Percentiles rank a stretch among this genome's conserved stretches.
phyloP scores from a whole-genome alignment of 139 green algal species.

The Chara braunii region DNA sequence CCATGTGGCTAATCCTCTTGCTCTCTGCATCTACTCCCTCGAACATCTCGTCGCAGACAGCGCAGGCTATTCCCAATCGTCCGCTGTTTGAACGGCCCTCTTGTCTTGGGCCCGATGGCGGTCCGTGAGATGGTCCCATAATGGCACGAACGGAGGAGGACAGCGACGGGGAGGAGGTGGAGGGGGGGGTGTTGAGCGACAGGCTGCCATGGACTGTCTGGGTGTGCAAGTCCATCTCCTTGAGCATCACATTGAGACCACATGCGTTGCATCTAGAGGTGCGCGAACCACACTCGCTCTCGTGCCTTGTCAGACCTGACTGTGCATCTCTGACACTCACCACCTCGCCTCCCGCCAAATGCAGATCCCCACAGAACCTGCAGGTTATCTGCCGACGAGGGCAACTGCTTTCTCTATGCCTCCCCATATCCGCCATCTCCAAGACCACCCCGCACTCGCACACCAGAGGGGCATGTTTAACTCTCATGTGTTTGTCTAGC shows the following conservation, averaged over 20 bases:
- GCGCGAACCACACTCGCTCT: conserved; percentile 16
- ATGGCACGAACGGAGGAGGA: not conserved
- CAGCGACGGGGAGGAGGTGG: not conserved
- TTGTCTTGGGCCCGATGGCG: not conserved
- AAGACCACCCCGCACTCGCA: conserved; percentile 30
- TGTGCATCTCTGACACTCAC: conserved; percentile 1
- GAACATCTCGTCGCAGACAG: not conserved
- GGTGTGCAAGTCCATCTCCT: conserved; percentile 29
- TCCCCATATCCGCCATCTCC: conserved; percentile 32
- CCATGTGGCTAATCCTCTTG: too few relatives aligned
- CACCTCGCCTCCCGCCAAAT: conserved; percentile 6
- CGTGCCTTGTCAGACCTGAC: conserved; percentile 23
- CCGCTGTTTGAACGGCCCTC: not conserved
- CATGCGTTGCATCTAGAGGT: conserved; percentile 31
- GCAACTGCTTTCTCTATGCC: conserved; percentile 17
- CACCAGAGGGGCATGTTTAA: conserved; percentile 4
- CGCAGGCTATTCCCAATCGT: not conserved
- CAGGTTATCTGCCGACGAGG: conserved; percentile 18
- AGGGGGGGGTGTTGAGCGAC: not conserved
- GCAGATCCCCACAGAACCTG: conserved; percentile 26
- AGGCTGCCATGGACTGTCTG: conserved; percentile 12
- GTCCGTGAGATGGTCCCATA: not conserved
- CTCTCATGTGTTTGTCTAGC: conserved; percentile 22
- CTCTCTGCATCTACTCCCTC: not conserved
- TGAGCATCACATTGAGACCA: conserved; percentile 20